Evolutionary conservation across 257 asterid species (phyloP).

Genomic region (Thymus quinquecostatus): DNA sequence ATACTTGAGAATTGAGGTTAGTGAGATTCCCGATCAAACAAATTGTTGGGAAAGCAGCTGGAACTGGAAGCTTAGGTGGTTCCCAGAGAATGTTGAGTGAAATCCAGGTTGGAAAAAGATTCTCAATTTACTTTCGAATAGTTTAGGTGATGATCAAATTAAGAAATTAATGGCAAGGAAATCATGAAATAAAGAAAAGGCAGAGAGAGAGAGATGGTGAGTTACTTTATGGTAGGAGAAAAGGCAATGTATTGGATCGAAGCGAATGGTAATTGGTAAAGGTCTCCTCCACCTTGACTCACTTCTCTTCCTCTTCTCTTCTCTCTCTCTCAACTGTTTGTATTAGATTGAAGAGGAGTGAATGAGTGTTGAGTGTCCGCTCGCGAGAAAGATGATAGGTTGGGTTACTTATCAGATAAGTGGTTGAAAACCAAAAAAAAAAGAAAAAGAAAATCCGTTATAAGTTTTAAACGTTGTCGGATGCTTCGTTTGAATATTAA

Average conservation of each 20-base stretch:
- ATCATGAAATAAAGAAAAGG: not conserved
- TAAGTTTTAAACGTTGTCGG: too few species aligned
- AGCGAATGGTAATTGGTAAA: constrained; percentile 19
- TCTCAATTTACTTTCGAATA: not conserved
- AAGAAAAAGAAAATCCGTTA: not conserved
- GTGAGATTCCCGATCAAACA: constrained; percentile 1
- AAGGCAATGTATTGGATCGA: constrained; percentile 9
- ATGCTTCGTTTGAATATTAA: too few species aligned
- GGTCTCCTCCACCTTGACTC: constrained; percentile 4
- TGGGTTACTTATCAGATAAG: constrained; percentile 18
- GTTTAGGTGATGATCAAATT: not conserved
- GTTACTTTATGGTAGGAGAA: constrained; percentile 39
- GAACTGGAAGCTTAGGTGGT: not conserved
- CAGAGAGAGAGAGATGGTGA: not conserved
- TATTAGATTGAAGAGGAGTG: not conserved
- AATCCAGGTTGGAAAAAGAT: not conserved
- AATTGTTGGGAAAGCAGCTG: not conserved
- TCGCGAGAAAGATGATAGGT: constrained; percentile 28
- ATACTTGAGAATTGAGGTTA: not conserved
- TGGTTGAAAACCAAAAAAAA: not conserved
- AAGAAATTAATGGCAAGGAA: not conserved
- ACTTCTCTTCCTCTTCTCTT: not conserved
- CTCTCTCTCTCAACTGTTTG: not conserved
- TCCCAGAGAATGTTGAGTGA: not conserved
- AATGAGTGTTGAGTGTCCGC: constrained; percentile 11